Evolutionary conservation across 2,329 filamentous ascomycete species (phyloP).

Genomic region (Penicillium hesseltinei): DNA sequence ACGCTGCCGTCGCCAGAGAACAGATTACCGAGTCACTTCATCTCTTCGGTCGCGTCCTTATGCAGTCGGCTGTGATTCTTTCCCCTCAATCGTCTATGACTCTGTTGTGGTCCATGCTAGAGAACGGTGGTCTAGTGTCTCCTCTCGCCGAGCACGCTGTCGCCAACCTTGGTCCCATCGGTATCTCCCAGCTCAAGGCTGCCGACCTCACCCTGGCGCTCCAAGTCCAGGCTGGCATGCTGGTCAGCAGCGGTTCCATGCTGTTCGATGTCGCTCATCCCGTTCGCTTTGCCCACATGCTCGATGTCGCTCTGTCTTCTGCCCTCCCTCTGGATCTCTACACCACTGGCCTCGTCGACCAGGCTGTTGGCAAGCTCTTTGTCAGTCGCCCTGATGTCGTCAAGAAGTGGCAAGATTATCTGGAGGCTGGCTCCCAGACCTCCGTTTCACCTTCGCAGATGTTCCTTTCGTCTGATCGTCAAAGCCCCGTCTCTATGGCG

Average conservation of each 20-base stretch:
- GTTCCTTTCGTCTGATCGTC: conserved; percentile 38
- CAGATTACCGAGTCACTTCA: conserved; percentile 86
- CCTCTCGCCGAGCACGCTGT: conserved; percentile 61
- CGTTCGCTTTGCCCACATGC: conserved; percentile 60
- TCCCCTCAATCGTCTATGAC: conserved; percentile 57
- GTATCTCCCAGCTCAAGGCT: conserved; percentile 55
- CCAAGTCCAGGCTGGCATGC: conserved; percentile 57
- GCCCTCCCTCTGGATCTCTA: conserved; percentile 55
- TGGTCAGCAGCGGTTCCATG: conserved; percentile 40
- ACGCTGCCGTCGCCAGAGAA: conserved; percentile 58
- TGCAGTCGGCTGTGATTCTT: conserved; percentile 52
- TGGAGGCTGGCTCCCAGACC: conserved; percentile 45
- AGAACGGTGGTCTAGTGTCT: conserved; percentile 62
- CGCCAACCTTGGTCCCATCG: conserved; percentile 59
- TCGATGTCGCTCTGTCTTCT: conserved; percentile 56
- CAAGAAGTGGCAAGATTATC: conserved; percentile 58
- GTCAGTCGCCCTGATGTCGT: conserved; percentile 47
- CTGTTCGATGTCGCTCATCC: conserved; percentile 56
- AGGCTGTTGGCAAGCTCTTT: conserved; percentile 55
- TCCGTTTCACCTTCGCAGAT: conserved; percentile 20
- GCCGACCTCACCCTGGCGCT: conserved; percentile 57
- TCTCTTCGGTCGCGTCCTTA: conserved; percentile 60
- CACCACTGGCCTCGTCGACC: conserved; percentile 58
- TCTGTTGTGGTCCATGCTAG: conserved; percentile 63
- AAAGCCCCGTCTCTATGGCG: conserved; percentile 39